phyloP scores from a whole-genome alignment of 192 early-diverging fungal species.

The Backusella macrospora region DNA sequence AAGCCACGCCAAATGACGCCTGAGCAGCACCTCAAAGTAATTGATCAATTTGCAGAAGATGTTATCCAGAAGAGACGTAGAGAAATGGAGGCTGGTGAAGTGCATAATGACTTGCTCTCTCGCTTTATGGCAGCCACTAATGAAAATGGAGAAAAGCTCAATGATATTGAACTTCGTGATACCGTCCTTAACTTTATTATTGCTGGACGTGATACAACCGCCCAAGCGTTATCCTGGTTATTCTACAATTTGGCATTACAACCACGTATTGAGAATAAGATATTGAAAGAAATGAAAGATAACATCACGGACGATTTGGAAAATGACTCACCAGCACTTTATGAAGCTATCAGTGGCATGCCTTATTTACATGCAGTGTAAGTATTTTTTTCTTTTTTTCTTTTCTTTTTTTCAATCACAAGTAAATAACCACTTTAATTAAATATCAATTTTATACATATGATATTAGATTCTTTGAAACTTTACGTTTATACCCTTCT shows the following conservation, averaged over 20 bases:
- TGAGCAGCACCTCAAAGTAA: slow-evolving; percentile 26
- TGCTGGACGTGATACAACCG: slow-evolving; percentile 53
- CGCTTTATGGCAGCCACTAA: slow-evolving; percentile 39
- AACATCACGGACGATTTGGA: slow-evolving; percentile 32
- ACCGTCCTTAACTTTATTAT: slow-evolving; percentile 43
- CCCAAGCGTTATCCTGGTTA: slow-evolving; percentile 53
- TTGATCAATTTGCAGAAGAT: slow-evolving; percentile 33
- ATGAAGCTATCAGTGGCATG: slow-evolving; percentile 37
- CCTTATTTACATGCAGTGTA: slow-evolving; percentile 45
- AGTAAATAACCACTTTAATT: no score
- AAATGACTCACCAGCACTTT: slow-evolving; percentile 27
- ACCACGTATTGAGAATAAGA: slow-evolving; percentile 45
- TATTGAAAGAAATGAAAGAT: slow-evolving; percentile 43
- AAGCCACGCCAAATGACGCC: slow-evolving; percentile 24
- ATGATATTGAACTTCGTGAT: slow-evolving; percentile 40
- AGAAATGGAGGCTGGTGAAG: slow-evolving; percentile 18
- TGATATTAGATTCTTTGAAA: slow-evolving; percentile 47
- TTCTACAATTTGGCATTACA: slow-evolving; percentile 48
- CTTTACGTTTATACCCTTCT: slow-evolving; percentile 65
- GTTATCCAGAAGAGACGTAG: slow-evolving; percentile 34
- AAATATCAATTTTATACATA: neutral
- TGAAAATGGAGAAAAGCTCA: slow-evolving; percentile 29
- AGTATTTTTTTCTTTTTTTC: neutral
- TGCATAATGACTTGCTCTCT: slow-evolving; percentile 28
- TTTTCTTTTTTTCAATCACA: neutral